A percentile compares a stretch with the other conserved stretches of the same genome.
Conservation (phyloP, 129 eudicot genomes). For the Dittrichia graveolens region DNA sequence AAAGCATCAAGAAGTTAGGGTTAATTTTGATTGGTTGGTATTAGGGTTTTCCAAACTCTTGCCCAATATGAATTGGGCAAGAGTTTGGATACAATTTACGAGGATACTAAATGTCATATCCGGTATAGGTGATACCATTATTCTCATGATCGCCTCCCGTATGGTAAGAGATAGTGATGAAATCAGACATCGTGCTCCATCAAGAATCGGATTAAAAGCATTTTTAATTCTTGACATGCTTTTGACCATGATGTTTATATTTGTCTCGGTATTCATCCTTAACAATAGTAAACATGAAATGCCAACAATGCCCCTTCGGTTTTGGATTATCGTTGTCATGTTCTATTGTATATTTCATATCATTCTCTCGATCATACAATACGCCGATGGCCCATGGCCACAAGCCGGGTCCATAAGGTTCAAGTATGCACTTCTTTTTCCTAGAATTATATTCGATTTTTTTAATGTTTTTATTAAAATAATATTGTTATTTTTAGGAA, state of each 20-base stretch:
- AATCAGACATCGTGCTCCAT: conserved; percentile 15
- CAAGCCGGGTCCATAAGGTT: conserved; percentile 11
- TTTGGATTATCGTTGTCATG: conserved; percentile 25
- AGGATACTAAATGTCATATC: conserved; percentile 18
- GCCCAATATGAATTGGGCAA: conserved; percentile 31
- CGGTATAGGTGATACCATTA: conserved; percentile 26
- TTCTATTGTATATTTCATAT: conserved; percentile 25
- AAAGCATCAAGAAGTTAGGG: conserved; percentile 3
- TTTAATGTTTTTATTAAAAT: background rate
- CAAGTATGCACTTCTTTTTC: conserved; percentile 1
- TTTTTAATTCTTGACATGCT: conserved; percentile 20
- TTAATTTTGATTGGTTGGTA: conserved; percentile 11
- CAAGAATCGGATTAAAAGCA: conserved; percentile 15
- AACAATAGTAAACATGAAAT: conserved; percentile 22
- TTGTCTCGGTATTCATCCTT: conserved; percentile 24
- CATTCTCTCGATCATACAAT: conserved; percentile 17
- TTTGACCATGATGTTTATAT: conserved; percentile 22
- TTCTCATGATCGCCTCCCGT: conserved; percentile 25
- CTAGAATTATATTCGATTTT: background rate
- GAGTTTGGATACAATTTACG: conserved; percentile 28
- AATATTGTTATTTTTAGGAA: conserved; percentile 14
- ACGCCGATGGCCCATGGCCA: conserved; percentile 17
- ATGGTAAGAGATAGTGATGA: conserved; percentile 31
- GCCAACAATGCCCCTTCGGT: conserved; percentile 30
- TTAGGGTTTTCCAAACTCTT: conserved; percentile 17